phyloP scores from a whole-genome alignment of 495 filamentous ascomycete species.

The Xylaria grammica region DNA sequence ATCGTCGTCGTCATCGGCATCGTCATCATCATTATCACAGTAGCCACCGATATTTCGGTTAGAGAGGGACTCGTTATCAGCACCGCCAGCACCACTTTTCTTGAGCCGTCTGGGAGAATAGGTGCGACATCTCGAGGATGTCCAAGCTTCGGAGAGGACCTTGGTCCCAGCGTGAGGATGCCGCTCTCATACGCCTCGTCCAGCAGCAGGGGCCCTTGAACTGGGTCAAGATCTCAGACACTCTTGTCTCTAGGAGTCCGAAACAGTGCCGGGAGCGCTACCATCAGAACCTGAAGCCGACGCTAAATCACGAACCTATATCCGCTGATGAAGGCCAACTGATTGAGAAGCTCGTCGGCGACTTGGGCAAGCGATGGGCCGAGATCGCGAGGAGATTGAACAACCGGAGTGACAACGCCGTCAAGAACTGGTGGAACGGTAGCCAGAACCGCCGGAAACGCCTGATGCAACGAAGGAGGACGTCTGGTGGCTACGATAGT shows the following conservation, averaged over 20 bases:
- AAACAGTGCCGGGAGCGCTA: constrained; percentile 97
- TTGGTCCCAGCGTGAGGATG: constrained; percentile 86
- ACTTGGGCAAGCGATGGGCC: constrained; percentile 92
- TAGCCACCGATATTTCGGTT: no score
- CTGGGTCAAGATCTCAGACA: constrained; percentile 87
- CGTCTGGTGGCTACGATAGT: constrained; percentile 21
- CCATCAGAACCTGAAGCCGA: constrained; percentile 93
- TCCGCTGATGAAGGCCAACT: constrained; percentile 82
- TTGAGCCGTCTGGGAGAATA: not conserved
- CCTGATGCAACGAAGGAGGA: constrained; percentile 34
- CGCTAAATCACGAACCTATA: constrained; percentile 89
- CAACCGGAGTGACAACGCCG: constrained; percentile 94
- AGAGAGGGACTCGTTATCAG: no score
- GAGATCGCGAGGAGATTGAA: constrained; percentile 87
- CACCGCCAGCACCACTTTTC: not conserved
- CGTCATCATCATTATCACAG: no score
- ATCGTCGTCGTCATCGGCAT: no score
- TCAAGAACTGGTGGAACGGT: constrained; percentile 99
- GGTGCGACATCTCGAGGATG: constrained; percentile 62
- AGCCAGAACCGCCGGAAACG: constrained; percentile 79
- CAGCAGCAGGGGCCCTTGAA: constrained; percentile 79
- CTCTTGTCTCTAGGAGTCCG: constrained; percentile 77
- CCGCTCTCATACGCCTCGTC: constrained; percentile 72
- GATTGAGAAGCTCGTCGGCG: constrained; percentile 80
- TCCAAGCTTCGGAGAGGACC: constrained; percentile 66